These are phyloP conservation scores for Elaeagnus macrophylla DNA, from an alignment of 306 rosid species.

Conservation along the genomic window DNA sequence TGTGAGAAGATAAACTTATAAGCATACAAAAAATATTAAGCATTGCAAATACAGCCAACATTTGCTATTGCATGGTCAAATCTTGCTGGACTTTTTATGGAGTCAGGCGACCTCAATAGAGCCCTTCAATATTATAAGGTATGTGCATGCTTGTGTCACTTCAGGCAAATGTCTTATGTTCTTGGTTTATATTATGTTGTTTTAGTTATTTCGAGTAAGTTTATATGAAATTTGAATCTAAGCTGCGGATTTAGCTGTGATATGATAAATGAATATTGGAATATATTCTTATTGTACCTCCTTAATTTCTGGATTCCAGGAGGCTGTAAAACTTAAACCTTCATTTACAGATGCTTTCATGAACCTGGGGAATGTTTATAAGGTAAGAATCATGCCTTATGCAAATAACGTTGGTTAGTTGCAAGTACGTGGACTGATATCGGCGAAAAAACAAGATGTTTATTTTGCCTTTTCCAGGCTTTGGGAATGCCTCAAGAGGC, in stretches of 20 bases:
- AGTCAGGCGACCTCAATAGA: constrained; percentile 88
- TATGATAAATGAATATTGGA: too few species aligned
- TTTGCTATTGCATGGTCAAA: constrained; percentile 99
- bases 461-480: constrained; percentile 66
- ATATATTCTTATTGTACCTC: too few species aligned
- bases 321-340: constrained; percentile 93
- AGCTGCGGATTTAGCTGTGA: too few species aligned
- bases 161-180: too few species aligned
- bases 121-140: constrained; percentile 95
- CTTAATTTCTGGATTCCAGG: constrained; percentile 38
- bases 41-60: constrained; percentile 80
- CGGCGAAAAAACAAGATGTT: constrained; percentile 35
- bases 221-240: too few species aligned
- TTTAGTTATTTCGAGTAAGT: too few species aligned
- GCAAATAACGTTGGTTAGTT: too few species aligned
- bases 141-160: not conserved
- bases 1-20: too few species aligned
- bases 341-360: constrained; percentile 89
- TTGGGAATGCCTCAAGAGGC: constrained; percentile 95
- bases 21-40: too few species aligned
- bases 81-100: constrained; percentile 97
- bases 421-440: constrained; percentile 34
- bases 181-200: too few species aligned
- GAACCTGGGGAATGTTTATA: constrained; percentile 94
- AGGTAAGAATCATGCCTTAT: constrained; percentile 55